Percentiles rank a stretch among this genome's conserved stretches.
These are phyloP conservation scores for Cercospora sojina DNA, from an alignment of 2,329 filamentous ascomycete genomes.

Conservation along the genomic window DNA sequence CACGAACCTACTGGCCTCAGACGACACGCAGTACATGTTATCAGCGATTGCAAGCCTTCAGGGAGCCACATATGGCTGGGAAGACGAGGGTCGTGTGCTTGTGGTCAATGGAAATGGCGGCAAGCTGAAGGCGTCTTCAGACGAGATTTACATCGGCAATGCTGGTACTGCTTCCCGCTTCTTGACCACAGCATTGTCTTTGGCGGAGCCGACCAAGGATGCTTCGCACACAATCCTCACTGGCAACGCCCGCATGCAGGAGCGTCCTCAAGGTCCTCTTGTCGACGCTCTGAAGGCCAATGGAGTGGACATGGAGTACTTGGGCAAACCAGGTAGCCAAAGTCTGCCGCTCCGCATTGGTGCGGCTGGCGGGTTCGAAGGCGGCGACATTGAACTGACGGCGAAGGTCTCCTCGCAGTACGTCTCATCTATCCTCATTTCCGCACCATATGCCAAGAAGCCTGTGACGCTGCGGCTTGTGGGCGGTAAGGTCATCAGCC, in stretches of 20 bases:
- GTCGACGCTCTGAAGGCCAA: slow-evolving; percentile 87
- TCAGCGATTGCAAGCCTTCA: slow-evolving; percentile 82
- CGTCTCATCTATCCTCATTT: slow-evolving; percentile 95
- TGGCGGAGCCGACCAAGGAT: slow-evolving; percentile 66
- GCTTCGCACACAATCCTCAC: slow-evolving; percentile 76
- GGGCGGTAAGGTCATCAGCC: slow-evolving; percentile 95
- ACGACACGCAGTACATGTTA: slow-evolving; percentile 96
- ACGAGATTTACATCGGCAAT: slow-evolving; percentile 88
- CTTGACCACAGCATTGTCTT: slow-evolving; percentile 83
- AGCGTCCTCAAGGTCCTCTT: slow-evolving; percentile 86
- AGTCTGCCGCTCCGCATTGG: slow-evolving; percentile 82
- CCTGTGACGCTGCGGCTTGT: slow-evolving; percentile 86
- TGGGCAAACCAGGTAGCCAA: slow-evolving; percentile 77
- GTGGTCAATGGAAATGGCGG: slow-evolving; percentile 91
- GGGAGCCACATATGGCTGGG: slow-evolving; percentile 88
- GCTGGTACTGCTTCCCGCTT: slow-evolving; percentile 95
- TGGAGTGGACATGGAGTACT: slow-evolving; percentile 81
- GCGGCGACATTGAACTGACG: slow-evolving; percentile 84
- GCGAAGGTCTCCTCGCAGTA: slow-evolving; percentile 99
- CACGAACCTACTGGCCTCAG: slow-evolving; percentile 89
- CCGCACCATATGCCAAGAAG: slow-evolving; percentile 91
- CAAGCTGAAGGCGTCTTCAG: slow-evolving; percentile 69
- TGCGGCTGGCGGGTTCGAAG: slow-evolving; percentile 78
- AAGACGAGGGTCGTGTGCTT: slow-evolving; percentile 87
- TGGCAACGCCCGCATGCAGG: slow-evolving; percentile 94